phyloP scores from a whole-genome alignment of 768 basidiomycete genomes.

The Trametes sanguinea region DNA sequence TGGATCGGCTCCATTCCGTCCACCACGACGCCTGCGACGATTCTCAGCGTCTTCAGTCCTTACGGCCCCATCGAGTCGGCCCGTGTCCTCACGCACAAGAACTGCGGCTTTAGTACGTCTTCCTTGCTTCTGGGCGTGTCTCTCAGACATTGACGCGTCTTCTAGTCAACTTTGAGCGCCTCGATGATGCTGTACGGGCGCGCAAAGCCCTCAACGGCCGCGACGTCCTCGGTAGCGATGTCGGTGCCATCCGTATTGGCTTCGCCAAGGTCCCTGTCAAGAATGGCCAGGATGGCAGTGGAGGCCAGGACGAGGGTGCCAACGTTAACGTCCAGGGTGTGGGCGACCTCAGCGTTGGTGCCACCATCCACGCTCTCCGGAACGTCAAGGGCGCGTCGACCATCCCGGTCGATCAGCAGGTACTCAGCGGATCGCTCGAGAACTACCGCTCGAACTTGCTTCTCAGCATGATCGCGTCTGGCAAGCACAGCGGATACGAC shows the following conservation, averaged over 20 bases:
- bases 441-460: conserved; percentile 93
- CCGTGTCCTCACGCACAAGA: conserved; percentile 94
- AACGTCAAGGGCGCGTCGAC: conserved; percentile 91
- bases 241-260: conserved; percentile 95
- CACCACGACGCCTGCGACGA: conserved; percentile 91
- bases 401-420: conserved; percentile 90
- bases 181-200: conserved; percentile 95
- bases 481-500: conserved; percentile 62
- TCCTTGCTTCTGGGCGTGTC: not conserved
- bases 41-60: conserved; percentile 94
- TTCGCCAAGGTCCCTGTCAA: conserved; percentile 97
- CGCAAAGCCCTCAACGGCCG: conserved; percentile 94
- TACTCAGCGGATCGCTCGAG: conserved; percentile 88
- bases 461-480: conserved; percentile 83
- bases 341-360: conserved; percentile 83
- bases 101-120: conserved; percentile 84
- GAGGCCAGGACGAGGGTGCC: conserved; percentile 61
- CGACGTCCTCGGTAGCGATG: conserved; percentile 93
- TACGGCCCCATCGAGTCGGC: conserved; percentile 98
- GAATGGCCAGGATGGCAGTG: conserved; percentile 66
- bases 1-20: conserved; percentile 99
- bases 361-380: conserved; percentile 84
- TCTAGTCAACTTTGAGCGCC: conserved; percentile 93
- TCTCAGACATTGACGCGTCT: not conserved
- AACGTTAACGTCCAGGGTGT: conserved; percentile 76